These are phyloP conservation scores for Turritis glabra DNA, from an alignment of 345 rosid species.

Conservation along the genomic window DNA sequence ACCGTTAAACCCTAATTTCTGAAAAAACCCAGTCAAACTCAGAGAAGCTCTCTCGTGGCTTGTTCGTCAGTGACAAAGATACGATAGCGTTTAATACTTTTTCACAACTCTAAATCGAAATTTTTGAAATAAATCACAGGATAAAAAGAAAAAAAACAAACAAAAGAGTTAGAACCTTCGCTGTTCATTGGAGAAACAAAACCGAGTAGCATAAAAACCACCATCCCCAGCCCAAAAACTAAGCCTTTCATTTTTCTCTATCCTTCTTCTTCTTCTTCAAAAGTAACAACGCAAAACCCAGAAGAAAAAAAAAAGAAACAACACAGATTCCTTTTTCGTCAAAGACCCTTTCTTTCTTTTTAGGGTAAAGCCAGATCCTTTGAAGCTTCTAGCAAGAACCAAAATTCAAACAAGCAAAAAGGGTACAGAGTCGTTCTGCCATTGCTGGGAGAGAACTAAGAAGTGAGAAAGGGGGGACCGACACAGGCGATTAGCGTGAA, in stretches of 20 bases:
- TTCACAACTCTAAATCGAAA: background rate
- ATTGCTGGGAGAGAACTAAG: constrained; percentile 18
- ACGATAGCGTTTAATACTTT: background rate
- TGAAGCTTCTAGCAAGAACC: background rate
- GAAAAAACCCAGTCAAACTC: background rate
- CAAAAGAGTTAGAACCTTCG: constrained; percentile 49
- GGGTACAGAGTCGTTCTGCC: constrained; percentile 6
- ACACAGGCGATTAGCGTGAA: constrained; percentile 86
- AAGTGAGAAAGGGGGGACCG: constrained; percentile 18
- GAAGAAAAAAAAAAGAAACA: background rate
- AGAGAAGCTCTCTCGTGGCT: background rate
- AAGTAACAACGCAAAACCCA: background rate
- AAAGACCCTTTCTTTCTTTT: background rate
- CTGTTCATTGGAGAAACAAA: constrained; percentile 50
- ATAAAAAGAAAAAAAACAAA: background rate
- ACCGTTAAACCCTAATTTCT: constrained; percentile 2
- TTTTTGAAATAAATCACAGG: too few relatives aligned
- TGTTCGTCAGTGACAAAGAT: background rate
- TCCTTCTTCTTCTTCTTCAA: background rate
- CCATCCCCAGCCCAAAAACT: constrained; percentile 21
- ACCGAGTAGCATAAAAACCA: constrained; percentile 36
- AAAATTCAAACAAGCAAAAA: background rate
- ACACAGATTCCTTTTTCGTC: background rate
- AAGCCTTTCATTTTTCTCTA: constrained; percentile 16
- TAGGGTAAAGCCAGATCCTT: background rate